Conservation (phyloP, 202 grass and related monocot species). For the Tripidium arundinaceum region DNA sequence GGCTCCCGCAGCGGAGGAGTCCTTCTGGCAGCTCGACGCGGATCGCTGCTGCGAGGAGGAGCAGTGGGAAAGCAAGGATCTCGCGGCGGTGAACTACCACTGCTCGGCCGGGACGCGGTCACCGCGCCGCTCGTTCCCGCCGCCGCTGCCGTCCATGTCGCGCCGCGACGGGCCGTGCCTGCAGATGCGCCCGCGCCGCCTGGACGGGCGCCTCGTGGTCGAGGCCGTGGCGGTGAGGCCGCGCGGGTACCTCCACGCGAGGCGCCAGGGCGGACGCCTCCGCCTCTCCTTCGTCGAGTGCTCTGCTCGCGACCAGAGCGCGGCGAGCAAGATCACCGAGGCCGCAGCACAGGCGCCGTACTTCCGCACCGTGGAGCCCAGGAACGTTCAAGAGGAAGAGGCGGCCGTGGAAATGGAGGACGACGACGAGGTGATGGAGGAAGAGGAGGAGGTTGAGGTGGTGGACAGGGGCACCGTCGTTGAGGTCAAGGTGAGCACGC, state of each 20-base stretch:
- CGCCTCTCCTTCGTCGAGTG: slow-evolving; percentile 73
- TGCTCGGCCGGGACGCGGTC: slow-evolving; percentile 36
- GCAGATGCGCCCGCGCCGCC: slow-evolving; percentile 62
- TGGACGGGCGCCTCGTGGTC: slow-evolving; percentile 61
- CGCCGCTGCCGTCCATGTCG: slow-evolving; percentile 68
- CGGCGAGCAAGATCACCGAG: background rate
- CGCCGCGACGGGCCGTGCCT: slow-evolving; percentile 61
- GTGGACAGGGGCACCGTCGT: slow-evolving; percentile 84
- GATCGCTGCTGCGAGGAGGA: background rate
- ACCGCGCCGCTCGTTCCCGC: slow-evolving; percentile 50
- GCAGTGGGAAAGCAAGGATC: slow-evolving; percentile 18
- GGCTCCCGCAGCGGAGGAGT: background rate
- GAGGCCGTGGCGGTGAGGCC: slow-evolving; percentile 66
- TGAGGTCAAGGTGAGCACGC: slow-evolving; percentile 84
- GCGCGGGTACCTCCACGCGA: slow-evolving; percentile 69
- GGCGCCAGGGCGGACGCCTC: slow-evolving; percentile 52
- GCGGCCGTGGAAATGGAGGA: slow-evolving; percentile 32
- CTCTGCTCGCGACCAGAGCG: slow-evolving; percentile 26
- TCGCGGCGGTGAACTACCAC: slow-evolving; percentile 76
- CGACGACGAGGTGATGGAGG: slow-evolving; percentile 22
- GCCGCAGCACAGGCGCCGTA: background rate
- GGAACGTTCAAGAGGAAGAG: slow-evolving; percentile 19
- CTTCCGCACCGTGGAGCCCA: slow-evolving; percentile 28
- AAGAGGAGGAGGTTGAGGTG: slow-evolving; percentile 78
- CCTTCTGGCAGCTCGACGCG: slow-evolving; percentile 22